Base-by-base conservation (phyloP, 2,329 filamentous ascomycete species). In the Beauveria sp. region DNA sequence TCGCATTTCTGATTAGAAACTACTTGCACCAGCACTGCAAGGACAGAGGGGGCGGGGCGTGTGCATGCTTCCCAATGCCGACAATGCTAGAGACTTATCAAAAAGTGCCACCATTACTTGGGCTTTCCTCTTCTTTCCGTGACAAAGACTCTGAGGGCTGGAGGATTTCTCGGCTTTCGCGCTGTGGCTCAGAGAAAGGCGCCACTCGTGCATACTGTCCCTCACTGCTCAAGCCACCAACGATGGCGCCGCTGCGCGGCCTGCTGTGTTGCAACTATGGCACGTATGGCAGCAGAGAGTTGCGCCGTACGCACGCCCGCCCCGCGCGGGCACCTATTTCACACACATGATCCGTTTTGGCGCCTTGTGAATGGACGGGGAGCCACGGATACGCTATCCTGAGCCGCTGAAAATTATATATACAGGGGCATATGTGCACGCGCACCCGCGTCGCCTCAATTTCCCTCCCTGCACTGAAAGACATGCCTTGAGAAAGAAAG, bases 31-130 rank as follows among this genome's bases (percentile, higher is more conserved):
- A 14, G 34, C 31, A 38, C 31, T 53, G n/a, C 31, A 42, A 22
- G 16, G 9, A 10, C 14, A 31, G 48, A 31, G 26, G 26, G 26
- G 48, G 55, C 34, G 26, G 26, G 48, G 55, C 34, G 55, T 58
- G 46, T 58, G 55, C 55, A 58, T 58, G 16, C 53, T 56, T 20
- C 6, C 50, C 34, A 40, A 45, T 58, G 31, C 55, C 55, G 45
- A 50, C 18, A 28, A 28, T 7, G 5, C 16, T 16, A 49, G 46
- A 49, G 22, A 31, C 31, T 31, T 31, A 10, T 31, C 31, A 10
- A 31, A 10, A 3, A 10, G 9, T 31, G 9, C 31, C 31, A 31
- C 9, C 9, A 31, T 3, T 12, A 31, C 9, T 12, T 31, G 31
- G 31, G 9, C 31, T 31, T 10, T 31, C 9, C 31, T 31, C 31